Base-by-base conservation (phyloP, 441 rosid genomes). In the Corymbia calophylla region DNA sequence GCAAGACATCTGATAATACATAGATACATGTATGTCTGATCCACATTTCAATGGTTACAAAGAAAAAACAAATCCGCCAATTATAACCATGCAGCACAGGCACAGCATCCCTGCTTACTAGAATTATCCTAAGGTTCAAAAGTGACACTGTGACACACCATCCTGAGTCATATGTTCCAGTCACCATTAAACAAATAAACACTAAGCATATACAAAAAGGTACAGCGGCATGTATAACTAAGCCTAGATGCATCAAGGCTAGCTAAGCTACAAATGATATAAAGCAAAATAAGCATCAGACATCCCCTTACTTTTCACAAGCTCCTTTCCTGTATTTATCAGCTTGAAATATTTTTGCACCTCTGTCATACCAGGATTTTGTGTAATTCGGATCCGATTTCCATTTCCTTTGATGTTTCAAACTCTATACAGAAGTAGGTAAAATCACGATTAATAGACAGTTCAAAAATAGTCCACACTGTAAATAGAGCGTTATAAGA, bases 321-420 rank as follows among this genome's bases (percentile, higher is more conserved):
- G 99, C 97, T 53, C 99, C 99, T 90, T 96, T 95, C 53, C 99
- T 89, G 90, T 93, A 98, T 85, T 94, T 96, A 27, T 97, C 97
- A 23, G 99, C 99, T 92, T 97, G 99, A 87, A 89, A 94, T 44
- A 91, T 92, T 89, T 95, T 97, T 5, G 98, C 99, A 88, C 99
- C 98, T 92, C 98, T 93, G 54, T 96, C 97, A 87, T 97, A 97
- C 98, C 99, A 97, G 17, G 97, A 94, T 91, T 96, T 96, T 19
- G 99, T 94, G 92, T 96, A 97, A 89, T 97, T 95, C 16, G 97
- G 98, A 92, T 96, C 98, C 10, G 96, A 93, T 88, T 97, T 98
- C 99, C 98, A 94, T 86, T 96, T 98, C 96, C 98, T 93, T 94
- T 96, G 99, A 97, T 97, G 99, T 94, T 96, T 97, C 92, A 95